Evolutionary conservation across 805 yeast species (phyloP), one percentile per base, ranked within the genome.

Genomic region (Saccharomycopsis schoenii): DNA sequence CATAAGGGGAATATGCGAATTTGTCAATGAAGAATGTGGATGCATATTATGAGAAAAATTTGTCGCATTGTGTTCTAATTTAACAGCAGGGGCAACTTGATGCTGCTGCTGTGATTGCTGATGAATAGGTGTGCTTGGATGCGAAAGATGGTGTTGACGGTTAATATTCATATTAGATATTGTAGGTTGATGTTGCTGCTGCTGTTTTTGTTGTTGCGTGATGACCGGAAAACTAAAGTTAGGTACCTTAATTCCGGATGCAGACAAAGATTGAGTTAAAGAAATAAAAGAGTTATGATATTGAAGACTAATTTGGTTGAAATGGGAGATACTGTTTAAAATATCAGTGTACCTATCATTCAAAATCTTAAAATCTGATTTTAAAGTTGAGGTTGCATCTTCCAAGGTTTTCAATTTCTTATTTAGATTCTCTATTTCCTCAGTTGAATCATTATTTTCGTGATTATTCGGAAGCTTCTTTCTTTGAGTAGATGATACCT

Each of bases 171-270:
- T 37, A 37, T 37, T 37, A 37, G 41, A 37, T 37, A 37, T 12
- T 2, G 15, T 9, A 37, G 41, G 41, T 25, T 52, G 37, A 11
- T 21, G 36, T 25, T 52, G 34, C 6, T 29, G 34, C 34, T 4
- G 34, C 34, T 29, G 34, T 6, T 29, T 29, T 55, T 34, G 57
- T 10, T 34, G 36, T 15, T 56, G 58, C 10, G 58, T 10, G 10
- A 56, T 21, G 8, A 29, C 15, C 14, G 88, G 88, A 55, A 83
- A 71, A 60, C 83, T 86, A 40, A 85, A 73, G 1, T 79, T 80
- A 1, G 92, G 91, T n/a, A 87, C 66, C 60, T 86, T 81, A 55
- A 86, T 81, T 1, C 94, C 94, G 15, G 83, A 76, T 64, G 77
- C 83, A 5, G 73, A 66, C 50, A 88, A 71, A 47, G 82, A 74